Base-by-base conservation (phyloP, 352 stramenopile species). In the Phytophthora cactorum region DNA sequence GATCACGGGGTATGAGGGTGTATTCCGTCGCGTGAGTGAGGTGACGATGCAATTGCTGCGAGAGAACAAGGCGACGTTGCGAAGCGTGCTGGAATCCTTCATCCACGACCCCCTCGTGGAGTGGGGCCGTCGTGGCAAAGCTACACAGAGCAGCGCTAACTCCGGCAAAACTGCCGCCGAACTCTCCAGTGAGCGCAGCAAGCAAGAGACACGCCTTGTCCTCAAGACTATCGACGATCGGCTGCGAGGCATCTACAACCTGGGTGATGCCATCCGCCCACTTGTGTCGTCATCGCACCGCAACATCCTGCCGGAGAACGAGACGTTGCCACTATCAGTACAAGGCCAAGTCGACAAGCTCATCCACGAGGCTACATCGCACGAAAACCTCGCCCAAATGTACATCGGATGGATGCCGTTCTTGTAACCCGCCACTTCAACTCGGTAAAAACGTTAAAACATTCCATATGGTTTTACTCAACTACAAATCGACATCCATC, bases 11-110 rank as follows among this genome's bases (percentile, higher is more conserved):
- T 91, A 96, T 43, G 96, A 99, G 75, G 98, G 98, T 6, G 82
- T 98, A 4, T 99, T 98, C 70, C 91, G 91, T 55, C 89, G 89
- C 12, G 92, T 96, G 43, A 88, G 98, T 34, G 95, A 98, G 64
- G 90, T 97, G 31, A 96, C 87, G 44, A 91, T 98, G 79, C 74
- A 77, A 14, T 70, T 98, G 38, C 81, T 99, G 51, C 91, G 98
- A 43, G 88, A 96, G 25, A 98, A 99, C 74, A 95, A 97, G 22
- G 96, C 98, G 66, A 99, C 97, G 28, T 79, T 99, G 41, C 85
- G 99, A 22, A 99, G 94, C 57, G 97, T 99, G 41, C 79, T 99
- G 5, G 98, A 99, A 76, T 97, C 97, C n/a, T 99, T 99, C 72
- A 83, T 99, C 28, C 97, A 99, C 65, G 98, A 99, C 72, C 98